These are phyloP conservation scores for Talaromyces sp. DNA, from an alignment of 2,329 filamentous ascomycete species.

Conservation along the genomic window DNA sequence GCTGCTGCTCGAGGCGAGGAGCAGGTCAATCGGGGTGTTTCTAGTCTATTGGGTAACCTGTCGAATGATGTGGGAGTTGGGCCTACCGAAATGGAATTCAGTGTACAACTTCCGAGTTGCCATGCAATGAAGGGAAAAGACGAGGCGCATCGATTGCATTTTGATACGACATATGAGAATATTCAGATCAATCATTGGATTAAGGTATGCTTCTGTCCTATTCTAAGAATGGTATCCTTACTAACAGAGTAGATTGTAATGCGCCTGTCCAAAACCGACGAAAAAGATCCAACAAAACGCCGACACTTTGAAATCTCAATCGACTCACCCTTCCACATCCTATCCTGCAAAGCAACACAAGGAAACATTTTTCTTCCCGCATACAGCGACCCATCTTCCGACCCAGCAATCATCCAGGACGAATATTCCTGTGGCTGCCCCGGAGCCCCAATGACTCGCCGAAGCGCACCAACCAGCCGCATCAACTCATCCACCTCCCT, in stretches of 20 bases:
- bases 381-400: constrained; percentile 61
- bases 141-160: constrained; percentile 65
- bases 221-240: not conserved
- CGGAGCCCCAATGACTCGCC: constrained; percentile 52
- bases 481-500: not conserved
- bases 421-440: constrained; percentile 65
- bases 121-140: constrained; percentile 75
- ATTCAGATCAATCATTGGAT: constrained; percentile 96
- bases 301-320: constrained; percentile 95
- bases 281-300: constrained; percentile 71
- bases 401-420: constrained; percentile 51
- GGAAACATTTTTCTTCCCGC: constrained; percentile 82
- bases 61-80: constrained; percentile 74
- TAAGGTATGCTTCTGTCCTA: constrained; percentile 59
- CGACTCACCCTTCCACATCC: constrained; percentile 88
- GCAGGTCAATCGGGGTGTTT: constrained; percentile 51
- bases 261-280: constrained; percentile 80
- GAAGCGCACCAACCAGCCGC: constrained; percentile 26
- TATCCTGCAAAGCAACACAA: constrained; percentile 89
- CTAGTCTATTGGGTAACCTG: constrained; percentile 78
- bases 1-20: constrained; percentile 56
- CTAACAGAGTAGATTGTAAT: constrained; percentile 68
- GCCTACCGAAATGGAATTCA: constrained; percentile 91
- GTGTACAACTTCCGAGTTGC: constrained; percentile 85
- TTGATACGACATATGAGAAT: constrained; percentile 89